phyloP scores from a whole-genome alignment of 306 rosid genomes.

The Gastrolobium villosum region DNA sequence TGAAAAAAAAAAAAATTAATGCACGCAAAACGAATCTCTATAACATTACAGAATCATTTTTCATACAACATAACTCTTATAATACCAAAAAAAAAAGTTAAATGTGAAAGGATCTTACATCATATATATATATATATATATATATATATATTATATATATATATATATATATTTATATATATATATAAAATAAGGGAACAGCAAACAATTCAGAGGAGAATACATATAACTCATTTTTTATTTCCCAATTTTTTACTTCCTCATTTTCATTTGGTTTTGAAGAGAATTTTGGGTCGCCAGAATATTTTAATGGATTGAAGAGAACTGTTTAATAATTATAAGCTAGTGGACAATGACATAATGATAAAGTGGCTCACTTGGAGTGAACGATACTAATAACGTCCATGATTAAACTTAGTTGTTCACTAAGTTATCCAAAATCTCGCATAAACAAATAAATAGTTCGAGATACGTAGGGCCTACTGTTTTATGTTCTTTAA shows the following conservation, averaged over 20 bases:
- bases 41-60: no score
- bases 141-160: no score
- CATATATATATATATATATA: no score
- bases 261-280: neutral
- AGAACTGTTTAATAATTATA: neutral
- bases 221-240: neutral
- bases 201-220: neutral
- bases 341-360: neutral
- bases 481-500: no score
- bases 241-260: no score
- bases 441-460: neutral
- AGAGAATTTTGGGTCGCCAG: neutral
- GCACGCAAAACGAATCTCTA: no score
- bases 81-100: no score
- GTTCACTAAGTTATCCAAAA: conserved; percentile 45
- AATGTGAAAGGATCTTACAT: no score
- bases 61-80: no score
- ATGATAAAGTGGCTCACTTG: conserved; percentile 15
- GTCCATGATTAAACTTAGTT: conserved; percentile 5
- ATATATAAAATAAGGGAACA: neutral
- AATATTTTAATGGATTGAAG: neutral
- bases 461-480: neutral
- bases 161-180: no score
- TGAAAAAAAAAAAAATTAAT: no score
- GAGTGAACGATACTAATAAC: conserved; percentile 39